Conservation (phyloP, 2,329 filamentous ascomycete genomes). For the Diaporthe helianthi region DNA sequence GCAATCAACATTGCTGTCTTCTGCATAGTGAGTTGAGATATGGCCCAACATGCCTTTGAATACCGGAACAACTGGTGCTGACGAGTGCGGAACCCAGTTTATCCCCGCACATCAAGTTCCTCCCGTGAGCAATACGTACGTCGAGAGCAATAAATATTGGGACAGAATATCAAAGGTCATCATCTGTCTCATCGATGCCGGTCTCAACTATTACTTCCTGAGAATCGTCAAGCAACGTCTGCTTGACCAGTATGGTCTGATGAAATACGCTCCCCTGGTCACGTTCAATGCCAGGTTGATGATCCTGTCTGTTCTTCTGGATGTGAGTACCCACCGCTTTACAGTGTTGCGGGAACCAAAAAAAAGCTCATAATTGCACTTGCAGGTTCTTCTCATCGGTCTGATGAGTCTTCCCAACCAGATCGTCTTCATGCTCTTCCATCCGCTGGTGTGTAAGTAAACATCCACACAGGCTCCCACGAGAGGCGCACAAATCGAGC, state of each 20-base stretch:
- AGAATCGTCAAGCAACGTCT: conserved; percentile 53
- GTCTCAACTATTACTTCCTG: conserved; percentile 62
- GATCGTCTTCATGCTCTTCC: conserved; percentile 38
- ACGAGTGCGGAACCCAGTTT: conserved; percentile 42
- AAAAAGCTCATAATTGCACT: neutral
- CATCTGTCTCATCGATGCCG: conserved; percentile 57
- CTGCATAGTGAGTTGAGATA: conserved; percentile 10
- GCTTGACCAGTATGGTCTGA: conserved; percentile 53
- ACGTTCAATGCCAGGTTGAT: conserved; percentile 58
- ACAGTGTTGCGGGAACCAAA: neutral
- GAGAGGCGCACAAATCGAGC: too few relatives aligned
- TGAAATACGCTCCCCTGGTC: conserved; percentile 58
- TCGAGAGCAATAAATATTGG: conserved; percentile 56
- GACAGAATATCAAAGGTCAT: conserved; percentile 60
- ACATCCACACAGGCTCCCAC: too few relatives aligned
- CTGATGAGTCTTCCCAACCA: conserved; percentile 46
- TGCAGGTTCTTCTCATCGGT: conserved; percentile 42
- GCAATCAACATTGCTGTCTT: conserved; percentile 56
- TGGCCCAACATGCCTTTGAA: neutral
- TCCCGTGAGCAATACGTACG: conserved; percentile 46
- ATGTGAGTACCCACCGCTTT: conserved; percentile 43
- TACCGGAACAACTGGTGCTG: neutral
- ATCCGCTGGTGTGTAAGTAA: conserved; percentile 28
- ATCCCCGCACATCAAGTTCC: conserved; percentile 50
- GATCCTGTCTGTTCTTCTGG: conserved; percentile 56